Evolutionary conservation across 140 eudicot species (phyloP), one percentile per base, ranked within the genome.

Genomic region (Stevia rebaudiana): DNA sequence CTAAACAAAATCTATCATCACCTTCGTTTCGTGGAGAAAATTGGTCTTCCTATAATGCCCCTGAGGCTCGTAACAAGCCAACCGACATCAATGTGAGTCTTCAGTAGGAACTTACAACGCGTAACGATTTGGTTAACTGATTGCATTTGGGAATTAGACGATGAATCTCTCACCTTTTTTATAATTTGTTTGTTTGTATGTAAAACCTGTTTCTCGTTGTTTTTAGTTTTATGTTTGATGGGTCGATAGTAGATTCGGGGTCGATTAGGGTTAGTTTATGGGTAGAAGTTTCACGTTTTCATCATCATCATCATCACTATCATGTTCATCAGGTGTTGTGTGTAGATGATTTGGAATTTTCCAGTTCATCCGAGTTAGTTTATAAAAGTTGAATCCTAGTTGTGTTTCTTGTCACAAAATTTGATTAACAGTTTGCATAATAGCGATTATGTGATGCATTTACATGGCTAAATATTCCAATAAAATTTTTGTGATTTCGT

Each of bases 41-140:
- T 54, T 75, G 80, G 80, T 61, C 79, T 51, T 43, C 76, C 30
- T 75, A 40, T 75, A 69, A 53, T 61, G 28, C 70, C 33, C 33
- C 74, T 0, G 74, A 67, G 70, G 49, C 79, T 8, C 43, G 79
- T 42, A 74, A 41, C 31, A 74, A 67, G 64, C 49, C 74, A 61
- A 75, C 80, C n/a, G 80, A 75, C 76, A 75, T 75, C 61, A 75
- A 75, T 69, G 80, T 75, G 74, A 74, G 79, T 30, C 74, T 74
- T 59, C 74, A 67, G 74, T 74, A 67, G 64, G 9, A 65, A 72
- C 65, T 66, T 40, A 48, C 69, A 21, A 51, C 17, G 50, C 48
- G 65, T 67, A 74, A 54, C 11, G 13, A 58, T 37, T 66, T 67
- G 64, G 74, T 49, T 59, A 74, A 67, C 69, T 49, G 74, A 67